A percentile compares a stretch with the other conserved stretches of the same genome.
These are phyloP conservation scores for Sporothrix variecibatus DNA, from an alignment of 2,329 filamentous ascomycete species.

Conservation along the genomic window DNA sequence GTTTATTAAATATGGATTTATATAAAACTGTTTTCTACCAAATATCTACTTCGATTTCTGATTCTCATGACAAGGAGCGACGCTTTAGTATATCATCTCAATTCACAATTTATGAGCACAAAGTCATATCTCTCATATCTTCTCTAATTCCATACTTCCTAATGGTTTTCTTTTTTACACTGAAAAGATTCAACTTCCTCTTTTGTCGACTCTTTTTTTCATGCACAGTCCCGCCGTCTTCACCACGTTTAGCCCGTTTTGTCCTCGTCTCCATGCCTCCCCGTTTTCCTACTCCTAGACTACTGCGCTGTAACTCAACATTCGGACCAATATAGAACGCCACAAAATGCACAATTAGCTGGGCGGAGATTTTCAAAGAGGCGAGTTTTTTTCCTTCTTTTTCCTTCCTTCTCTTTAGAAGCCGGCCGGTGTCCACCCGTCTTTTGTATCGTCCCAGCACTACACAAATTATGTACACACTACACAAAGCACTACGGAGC, in stretches of 20 bases:
- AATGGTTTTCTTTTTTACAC: too few relatives aligned
- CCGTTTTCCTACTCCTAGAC: not conserved
- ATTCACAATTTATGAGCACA: too few relatives aligned
- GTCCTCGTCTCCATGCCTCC: not conserved
- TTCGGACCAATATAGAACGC: not conserved
- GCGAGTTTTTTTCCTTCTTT: not conserved
- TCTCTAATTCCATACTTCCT: not conserved
- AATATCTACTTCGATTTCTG: too few relatives aligned
- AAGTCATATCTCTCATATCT: too few relatives aligned
- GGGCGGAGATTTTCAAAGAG: not conserved
- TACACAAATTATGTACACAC: too few relatives aligned
- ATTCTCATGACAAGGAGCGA: too few relatives aligned
- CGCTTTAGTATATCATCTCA: too few relatives aligned
- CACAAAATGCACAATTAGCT: not conserved
- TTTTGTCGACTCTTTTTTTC: not conserved
- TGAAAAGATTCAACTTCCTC: not conserved
- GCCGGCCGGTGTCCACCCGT: not conserved
- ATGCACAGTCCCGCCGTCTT: not conserved
- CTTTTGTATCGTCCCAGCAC: not conserved
- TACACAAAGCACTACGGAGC: not conserved
- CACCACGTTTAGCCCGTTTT: not conserved
- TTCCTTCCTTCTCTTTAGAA: too few relatives aligned
- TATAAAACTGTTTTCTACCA: too few relatives aligned
- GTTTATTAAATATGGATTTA: too few relatives aligned
- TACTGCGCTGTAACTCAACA: conserved; percentile 18